A percentile compares a stretch with the other conserved stretches of the same genome.
These are phyloP conservation scores for Mycena pura DNA, from an alignment of 768 basidiomycete genomes.

Conservation along the genomic window DNA sequence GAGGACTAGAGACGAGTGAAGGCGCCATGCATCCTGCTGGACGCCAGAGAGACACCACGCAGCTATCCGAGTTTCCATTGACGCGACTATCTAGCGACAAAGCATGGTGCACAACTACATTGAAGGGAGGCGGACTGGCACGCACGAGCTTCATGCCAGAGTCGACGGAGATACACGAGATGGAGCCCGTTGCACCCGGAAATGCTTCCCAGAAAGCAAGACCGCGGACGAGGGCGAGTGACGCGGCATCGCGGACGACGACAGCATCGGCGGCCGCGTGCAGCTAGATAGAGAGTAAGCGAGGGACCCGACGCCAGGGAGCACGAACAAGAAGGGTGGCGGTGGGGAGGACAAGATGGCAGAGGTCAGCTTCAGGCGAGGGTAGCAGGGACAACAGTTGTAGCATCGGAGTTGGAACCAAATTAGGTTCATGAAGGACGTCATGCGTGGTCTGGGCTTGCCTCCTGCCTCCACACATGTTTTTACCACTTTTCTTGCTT, in stretches of 20 bases:
- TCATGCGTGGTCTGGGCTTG: background rate
- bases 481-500: constrained; percentile 17
- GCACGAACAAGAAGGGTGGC: constrained; percentile 65
- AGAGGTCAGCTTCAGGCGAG: constrained; percentile 60
- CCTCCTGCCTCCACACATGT: constrained; percentile 8
- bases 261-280: constrained; percentile 76
- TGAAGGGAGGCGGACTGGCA: constrained; percentile 22
- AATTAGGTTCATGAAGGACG: background rate
- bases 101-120: constrained; percentile 22
- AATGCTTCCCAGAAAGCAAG: constrained; percentile 86
- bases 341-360: constrained; percentile 62
- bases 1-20: constrained; percentile 82
- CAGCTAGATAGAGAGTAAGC: constrained; percentile 49
- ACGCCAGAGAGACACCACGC: constrained; percentile 80
- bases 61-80: constrained; percentile 71
- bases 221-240: constrained; percentile 67
- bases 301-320: constrained; percentile 13
- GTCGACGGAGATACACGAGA: constrained; percentile 75
- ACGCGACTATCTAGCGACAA: constrained; percentile 68
- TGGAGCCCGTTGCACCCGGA: constrained; percentile 58
- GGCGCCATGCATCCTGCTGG: constrained; percentile 70
- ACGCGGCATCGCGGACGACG: constrained; percentile 74
- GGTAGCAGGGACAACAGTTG: constrained; percentile 16
- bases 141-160: constrained; percentile 82
- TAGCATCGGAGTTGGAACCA: constrained; percentile 7